Base-by-base conservation (phyloP, 352 stramenopile species). In the Phytophthora agathidicida region DNA sequence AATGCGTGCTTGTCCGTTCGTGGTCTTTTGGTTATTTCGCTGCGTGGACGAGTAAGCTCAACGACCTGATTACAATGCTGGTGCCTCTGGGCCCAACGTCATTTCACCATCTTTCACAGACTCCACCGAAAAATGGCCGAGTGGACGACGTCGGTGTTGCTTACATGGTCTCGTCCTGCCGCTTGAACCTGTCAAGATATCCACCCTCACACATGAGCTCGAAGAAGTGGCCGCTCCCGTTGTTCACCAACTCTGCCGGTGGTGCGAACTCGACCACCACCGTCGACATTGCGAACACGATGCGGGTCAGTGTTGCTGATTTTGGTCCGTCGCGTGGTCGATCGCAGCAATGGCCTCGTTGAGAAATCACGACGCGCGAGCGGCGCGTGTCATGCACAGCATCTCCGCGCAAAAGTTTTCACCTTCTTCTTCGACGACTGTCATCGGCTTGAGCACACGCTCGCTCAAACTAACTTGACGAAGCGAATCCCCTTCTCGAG, bases 401-500 rank as follows among this genome's bases (percentile, higher is more conserved):
- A 50, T 38, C 28, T 46, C n/a, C 8, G 38, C 27, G 27, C 43
- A 27, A 50, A 50, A 28, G 43, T 38, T 50, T 38, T 37, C 27
- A 11, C 43, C 14, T 22, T 46, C 22, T 14, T 46, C 5, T 9
- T 23, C 23, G 5, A 23, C 22, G 7, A 33, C 39, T 33, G n/a
- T 22, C 23, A 48, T 48, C 23, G 35, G 27, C 6, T 35, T 36
- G 3, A 36, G 9, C 24, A 45, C 24, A 10, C 37, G 37, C 19
- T 31, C 37, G 20, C 37, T 24, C 41, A 48, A 48, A 24, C 24
- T 16, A 8, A 36, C 24, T 22, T 35, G 41, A 35, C 41, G n/a
- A 16, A 48, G 24, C 7, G 9, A 26, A 36, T 7, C 24, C 41
- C 41, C n/a, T n/a, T n/a, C n/a, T n/a, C n/a, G n/a, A n/a, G n/a